Conservation (phyloP, 257 asterid species). For the Solanum etuberosum region DNA sequence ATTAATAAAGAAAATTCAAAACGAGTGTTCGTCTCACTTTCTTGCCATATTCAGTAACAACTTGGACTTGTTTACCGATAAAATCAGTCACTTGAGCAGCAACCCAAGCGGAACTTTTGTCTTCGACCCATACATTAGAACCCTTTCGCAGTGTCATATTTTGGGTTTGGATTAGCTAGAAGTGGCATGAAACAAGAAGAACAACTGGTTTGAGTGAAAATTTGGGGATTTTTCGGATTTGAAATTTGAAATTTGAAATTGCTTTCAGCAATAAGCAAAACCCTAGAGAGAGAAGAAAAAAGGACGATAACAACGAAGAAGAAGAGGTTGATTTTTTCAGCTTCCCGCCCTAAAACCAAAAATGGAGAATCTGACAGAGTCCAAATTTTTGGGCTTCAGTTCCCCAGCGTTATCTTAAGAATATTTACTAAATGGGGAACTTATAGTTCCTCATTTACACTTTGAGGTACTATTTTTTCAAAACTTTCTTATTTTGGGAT, state of each 20-base stretch:
- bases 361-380: background rate
- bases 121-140: slow-evolving; percentile 85
- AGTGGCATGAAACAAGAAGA: background rate
- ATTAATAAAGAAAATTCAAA: background rate
- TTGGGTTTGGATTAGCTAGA: background rate
- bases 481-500: background rate
- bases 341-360: slow-evolving; percentile 65
- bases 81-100: slow-evolving; percentile 66
- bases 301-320: background rate
- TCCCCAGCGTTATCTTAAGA: background rate
- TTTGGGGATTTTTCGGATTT: background rate
- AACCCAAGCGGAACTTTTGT: slow-evolving; percentile 62
- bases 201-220: no score
- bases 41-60: slow-evolving; percentile 54
- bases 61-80: slow-evolving; percentile 64
- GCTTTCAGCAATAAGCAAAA: background rate
- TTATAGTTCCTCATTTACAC: background rate
- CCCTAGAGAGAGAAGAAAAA: slow-evolving; percentile 31
- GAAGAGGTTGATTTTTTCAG: slow-evolving; percentile 7
- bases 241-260: slow-evolving; percentile 23
- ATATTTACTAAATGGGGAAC: background rate
- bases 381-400: background rate
- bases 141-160: slow-evolving; percentile 73
- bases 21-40: slow-evolving; percentile 33
- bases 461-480: background rate